These are phyloP conservation scores for Pholiota microspora DNA, from an alignment of 768 basidiomycete genomes.

Conservation along the genomic window DNA sequence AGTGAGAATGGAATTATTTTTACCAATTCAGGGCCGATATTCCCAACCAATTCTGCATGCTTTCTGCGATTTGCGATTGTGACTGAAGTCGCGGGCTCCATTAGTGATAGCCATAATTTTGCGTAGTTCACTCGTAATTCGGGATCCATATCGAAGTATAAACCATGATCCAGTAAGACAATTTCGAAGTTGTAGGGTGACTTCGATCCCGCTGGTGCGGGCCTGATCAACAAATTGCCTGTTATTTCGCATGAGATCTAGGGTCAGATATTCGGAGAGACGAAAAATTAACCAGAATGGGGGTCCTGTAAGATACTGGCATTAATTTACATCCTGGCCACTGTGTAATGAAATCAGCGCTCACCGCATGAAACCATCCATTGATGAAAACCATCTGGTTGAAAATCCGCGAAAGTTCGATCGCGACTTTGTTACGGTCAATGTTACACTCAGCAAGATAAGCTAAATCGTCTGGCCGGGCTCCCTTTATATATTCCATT, in stretches of 20 bases:
- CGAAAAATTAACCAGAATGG: conserved; percentile 60
- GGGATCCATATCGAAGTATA: conserved; percentile 88
- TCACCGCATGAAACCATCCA: conserved; percentile 84
- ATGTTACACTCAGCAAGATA: conserved; percentile 83
- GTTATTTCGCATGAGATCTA: neutral
- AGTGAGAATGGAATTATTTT: conserved; percentile 23
- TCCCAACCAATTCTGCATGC: conserved; percentile 90
- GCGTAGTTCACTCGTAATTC: conserved; percentile 80
- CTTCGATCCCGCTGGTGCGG: conserved; percentile 54
- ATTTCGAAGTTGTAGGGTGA: conserved; percentile 97
- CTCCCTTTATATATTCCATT: conserved; percentile 94
- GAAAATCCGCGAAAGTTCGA: conserved; percentile 90
- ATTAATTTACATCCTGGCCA: conserved; percentile 2
- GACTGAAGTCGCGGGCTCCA: conserved; percentile 65
- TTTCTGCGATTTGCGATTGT: conserved; percentile 70
- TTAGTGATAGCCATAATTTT: conserved; percentile 89
- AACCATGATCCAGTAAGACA: conserved; percentile 89
- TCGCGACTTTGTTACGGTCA: conserved; percentile 89
- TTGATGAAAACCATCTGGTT: conserved; percentile 94
- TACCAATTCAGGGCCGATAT: conserved; percentile 85
- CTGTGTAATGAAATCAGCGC: conserved; percentile 21
- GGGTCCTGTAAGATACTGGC: conserved; percentile 57
- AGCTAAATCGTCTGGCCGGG: conserved; percentile 81
- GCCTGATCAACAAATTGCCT: conserved; percentile 92
- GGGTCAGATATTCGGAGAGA: neutral